These are phyloP conservation scores for Zychaea mexicana DNA, from an alignment of 371 early-diverging fungal species.

Conservation along the genomic window DNA sequence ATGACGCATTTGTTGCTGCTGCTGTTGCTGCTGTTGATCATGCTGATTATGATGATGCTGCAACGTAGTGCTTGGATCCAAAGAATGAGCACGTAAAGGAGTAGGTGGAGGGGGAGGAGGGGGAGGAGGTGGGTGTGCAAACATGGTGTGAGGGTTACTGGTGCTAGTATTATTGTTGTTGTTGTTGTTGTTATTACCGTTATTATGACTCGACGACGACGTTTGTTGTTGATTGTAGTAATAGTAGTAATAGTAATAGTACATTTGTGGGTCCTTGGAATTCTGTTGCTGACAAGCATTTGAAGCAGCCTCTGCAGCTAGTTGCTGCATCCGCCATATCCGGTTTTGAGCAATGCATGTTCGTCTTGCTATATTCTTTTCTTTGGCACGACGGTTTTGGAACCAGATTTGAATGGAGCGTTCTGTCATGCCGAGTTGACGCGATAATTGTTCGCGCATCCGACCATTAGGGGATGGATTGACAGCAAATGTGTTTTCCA, in stretches of 20 bases:
- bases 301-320: slow-evolving; percentile 42
- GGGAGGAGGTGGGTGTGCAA: slow-evolving; percentile 9
- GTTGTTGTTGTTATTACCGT: slow-evolving; percentile 21
- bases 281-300: slow-evolving; percentile 42
- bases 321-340: slow-evolving; percentile 39
- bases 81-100: slow-evolving; percentile 9
- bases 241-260: slow-evolving; percentile 47
- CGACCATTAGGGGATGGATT: slow-evolving; percentile 78
- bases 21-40: background rate
- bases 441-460: slow-evolving; percentile 81
- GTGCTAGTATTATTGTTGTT: no score
- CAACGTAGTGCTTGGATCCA: background rate
- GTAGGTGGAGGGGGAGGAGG: slow-evolving; percentile 15
- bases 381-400: slow-evolving; percentile 96
- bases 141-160: slow-evolving; percentile 1
- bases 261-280: slow-evolving; percentile 28
- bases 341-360: slow-evolving; percentile 53
- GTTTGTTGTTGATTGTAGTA: slow-evolving; percentile 44
- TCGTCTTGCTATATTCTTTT: slow-evolving; percentile 68
- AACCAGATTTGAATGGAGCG: slow-evolving; percentile 97
- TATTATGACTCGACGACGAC: background rate
- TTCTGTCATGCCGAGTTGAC: slow-evolving; percentile 88
- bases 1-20: slow-evolving; percentile 6
- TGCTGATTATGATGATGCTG: slow-evolving; percentile 1
- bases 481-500: slow-evolving; percentile 70